Evolutionary conservation across 2,329 filamentous ascomycete species (phyloP), one percentile per base, ranked within the genome.

Genomic region (Trichoderma semiorbis): DNA sequence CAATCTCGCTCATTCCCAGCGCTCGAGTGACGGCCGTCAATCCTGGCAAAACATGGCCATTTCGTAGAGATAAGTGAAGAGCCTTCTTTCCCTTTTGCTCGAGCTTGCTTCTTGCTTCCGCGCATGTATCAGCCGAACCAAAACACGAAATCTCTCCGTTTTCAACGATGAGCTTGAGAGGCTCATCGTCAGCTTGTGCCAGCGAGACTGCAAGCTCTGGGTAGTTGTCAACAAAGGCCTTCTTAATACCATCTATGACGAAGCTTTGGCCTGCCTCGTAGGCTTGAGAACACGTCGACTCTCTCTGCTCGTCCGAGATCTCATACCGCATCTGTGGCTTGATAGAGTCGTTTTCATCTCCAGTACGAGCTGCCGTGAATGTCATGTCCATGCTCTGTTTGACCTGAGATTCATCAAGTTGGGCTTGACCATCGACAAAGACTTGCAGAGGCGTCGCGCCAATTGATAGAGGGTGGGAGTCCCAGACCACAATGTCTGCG

Each of bases 1-100:
- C 75, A 53, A 89, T 88, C 74, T 89, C 87, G 12, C 79, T 77
- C 5, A 89, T 78, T 1, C 87, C 87, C 2, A 89, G 81, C 8
- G 78, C 75, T 6, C 81, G 80, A 5, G 85, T 83, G 39, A 88
- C 80, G 3, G 85, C 83, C n/a, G 83, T 87, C 36, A 89, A 76
- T 0, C 85, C 82, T 3, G 86, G 84, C 8, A 84, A 32, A 28
- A 72, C 63, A 30, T 72, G 64, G 11, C 70, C 70, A 14, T 72
- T 72, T 12, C 58, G 70, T 26, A 72, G 18, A 34, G 63, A 63
- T 10, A 72, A n/a, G 28, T 24, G 70, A 16, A 72, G 30, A 26
- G 21, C 64, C 58, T 63, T 68, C 6, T 55, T 72, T 24, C 64
- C 57, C 10, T 57, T 57, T 16, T n/a, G 28, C 39, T 64, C 58